Conservation (phyloP, 2,329 filamentous ascomycete genomes). For the Zymoseptoria brevis region DNA sequence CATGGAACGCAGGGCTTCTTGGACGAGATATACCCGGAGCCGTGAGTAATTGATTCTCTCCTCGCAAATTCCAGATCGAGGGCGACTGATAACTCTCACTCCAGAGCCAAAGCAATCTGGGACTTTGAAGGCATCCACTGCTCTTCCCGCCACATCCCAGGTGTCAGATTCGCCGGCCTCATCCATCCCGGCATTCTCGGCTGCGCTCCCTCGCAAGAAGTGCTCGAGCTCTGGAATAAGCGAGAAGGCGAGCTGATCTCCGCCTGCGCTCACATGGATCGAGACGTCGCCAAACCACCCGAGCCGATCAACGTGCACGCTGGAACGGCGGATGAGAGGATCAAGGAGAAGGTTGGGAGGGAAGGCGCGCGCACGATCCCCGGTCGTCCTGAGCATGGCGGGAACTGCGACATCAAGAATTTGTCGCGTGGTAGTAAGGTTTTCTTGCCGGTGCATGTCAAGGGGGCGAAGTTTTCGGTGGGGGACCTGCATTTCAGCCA, state of each 20-base stretch:
- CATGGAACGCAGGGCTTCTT: constrained; percentile 51
- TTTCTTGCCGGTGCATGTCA: constrained; percentile 79
- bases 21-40: constrained; percentile 76
- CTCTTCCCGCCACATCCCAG: constrained; percentile 76
- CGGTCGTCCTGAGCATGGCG: constrained; percentile 75
- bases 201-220: constrained; percentile 70
- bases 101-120: constrained; percentile 66
- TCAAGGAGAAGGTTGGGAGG: constrained; percentile 59
- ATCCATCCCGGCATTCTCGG: constrained; percentile 90
- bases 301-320: constrained; percentile 65
- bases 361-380: constrained; percentile 84
- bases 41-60: constrained; percentile 43
- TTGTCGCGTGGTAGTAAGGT: constrained; percentile 71
- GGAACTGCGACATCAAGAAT: constrained; percentile 90
- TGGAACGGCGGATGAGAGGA: constrained; percentile 49
- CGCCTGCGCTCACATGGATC: constrained; percentile 54
- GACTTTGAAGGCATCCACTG: constrained; percentile 74
- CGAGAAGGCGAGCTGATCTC: constrained; percentile 75
- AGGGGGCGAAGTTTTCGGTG: constrained; percentile 81
- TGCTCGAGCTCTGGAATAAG: constrained; percentile 74
- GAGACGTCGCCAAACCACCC: constrained; percentile 71
- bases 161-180: constrained; percentile 74
- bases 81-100: background rate
- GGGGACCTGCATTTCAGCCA: constrained; percentile 63
- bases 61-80: background rate